Evolutionary conservation across 306 rosid species (phyloP).

Genomic region (Glycyrrhiza uralensis): DNA sequence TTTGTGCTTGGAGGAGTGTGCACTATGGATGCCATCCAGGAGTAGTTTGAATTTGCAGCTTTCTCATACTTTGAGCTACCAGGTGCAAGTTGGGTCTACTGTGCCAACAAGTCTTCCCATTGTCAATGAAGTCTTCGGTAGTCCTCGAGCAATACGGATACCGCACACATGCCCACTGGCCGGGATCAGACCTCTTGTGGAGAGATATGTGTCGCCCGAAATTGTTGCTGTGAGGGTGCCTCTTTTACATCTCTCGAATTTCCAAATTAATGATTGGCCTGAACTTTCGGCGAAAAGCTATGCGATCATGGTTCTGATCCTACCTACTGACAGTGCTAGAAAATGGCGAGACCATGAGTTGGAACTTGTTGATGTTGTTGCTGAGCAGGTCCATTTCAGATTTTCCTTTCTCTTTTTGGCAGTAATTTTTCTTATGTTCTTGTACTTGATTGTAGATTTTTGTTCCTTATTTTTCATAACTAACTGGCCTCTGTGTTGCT

Average conservation of each 20-base stretch:
- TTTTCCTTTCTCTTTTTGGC: neutral
- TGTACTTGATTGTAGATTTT: neutral
- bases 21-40: conserved; percentile 89
- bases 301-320: conserved; percentile 93
- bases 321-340: conserved; percentile 75
- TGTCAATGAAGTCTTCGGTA: conserved; percentile 72
- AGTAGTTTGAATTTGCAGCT: conserved; percentile 66
- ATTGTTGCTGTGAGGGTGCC: conserved; percentile 93
- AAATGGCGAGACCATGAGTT: conserved; percentile 91
- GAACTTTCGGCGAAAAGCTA: conserved; percentile 70
- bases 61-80: conserved; percentile 70
- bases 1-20: conserved; percentile 80
- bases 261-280: conserved; percentile 80
- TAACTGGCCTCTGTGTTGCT: no score
- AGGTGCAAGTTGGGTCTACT: conserved; percentile 66
- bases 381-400: conserved; percentile 70
- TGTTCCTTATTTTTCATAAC: neutral
- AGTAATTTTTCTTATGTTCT: neutral
- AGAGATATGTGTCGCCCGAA: conserved; percentile 73
- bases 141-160: conserved; percentile 62
- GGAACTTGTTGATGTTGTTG: conserved; percentile 90
- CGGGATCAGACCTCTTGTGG: conserved; percentile 64
- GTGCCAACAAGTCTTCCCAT: conserved; percentile 63
- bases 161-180: conserved; percentile 74
- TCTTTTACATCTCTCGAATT: conserved; percentile 71